These are phyloP conservation scores for Ceratobasidium sp. DNA, from an alignment of 1,284 basidiomycete genomes.

Conservation along the genomic window DNA sequence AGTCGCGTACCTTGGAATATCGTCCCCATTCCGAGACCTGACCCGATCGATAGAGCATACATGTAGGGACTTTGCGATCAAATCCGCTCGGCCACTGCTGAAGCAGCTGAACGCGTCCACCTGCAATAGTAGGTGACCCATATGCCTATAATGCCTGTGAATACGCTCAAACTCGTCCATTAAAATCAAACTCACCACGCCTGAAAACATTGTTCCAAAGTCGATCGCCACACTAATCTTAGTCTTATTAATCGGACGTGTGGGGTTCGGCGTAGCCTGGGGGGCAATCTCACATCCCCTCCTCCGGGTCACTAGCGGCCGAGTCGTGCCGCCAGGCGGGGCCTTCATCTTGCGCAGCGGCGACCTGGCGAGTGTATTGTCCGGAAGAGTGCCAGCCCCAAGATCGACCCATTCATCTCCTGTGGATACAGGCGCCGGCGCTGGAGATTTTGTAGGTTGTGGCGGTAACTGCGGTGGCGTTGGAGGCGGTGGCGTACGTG, in stretches of 20 bases:
- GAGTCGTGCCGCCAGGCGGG: no score
- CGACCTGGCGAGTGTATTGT: no score
- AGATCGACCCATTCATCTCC: no score
- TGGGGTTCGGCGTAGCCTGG: constrained; percentile 26
- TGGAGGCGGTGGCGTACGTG: no score
- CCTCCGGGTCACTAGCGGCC: no score
- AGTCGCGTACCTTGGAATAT: constrained; percentile 69
- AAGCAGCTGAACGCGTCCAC: constrained; percentile 78
- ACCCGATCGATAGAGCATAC: constrained; percentile 80
- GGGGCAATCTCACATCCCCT: neutral
- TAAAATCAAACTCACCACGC: constrained; percentile 69
- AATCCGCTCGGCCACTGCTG: constrained; percentile 81
- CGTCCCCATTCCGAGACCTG: constrained; percentile 81
- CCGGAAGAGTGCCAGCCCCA: no score
- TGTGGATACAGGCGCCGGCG: no score
- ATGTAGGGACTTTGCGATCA: constrained; percentile 85
- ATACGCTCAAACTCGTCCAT: neutral
- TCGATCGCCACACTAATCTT: constrained; percentile 81
- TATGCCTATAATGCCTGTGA: constrained; percentile 63
- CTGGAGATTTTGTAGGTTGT: no score
- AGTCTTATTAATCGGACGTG: constrained; percentile 50
- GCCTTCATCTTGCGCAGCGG: no score
- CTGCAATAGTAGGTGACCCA: constrained; percentile 81
- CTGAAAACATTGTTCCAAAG: constrained; percentile 88
- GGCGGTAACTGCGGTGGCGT: no score